phyloP scores from a whole-genome alignment of 768 basidiomycete species.

The Crepidotus variabilis region DNA sequence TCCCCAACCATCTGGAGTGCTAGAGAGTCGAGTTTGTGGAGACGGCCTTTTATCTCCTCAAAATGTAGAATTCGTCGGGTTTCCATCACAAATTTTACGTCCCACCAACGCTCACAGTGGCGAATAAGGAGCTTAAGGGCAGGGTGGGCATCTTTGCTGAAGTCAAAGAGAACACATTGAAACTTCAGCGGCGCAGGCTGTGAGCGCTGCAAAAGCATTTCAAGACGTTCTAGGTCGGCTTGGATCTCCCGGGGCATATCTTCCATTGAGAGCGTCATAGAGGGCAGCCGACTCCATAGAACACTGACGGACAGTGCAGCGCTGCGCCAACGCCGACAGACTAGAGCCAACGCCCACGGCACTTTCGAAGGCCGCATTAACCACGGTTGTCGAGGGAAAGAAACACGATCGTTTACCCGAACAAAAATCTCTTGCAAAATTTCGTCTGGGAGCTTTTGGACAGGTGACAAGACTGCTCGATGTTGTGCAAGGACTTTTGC shows the following conservation, averaged over 20 bases:
- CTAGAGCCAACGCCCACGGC: conserved; percentile 7
- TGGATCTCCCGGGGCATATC: neutral
- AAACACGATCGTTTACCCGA: neutral
- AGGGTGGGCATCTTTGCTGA: neutral
- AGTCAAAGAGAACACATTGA: neutral
- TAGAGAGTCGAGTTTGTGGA: conserved; percentile 15
- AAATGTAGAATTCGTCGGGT: conserved; percentile 13
- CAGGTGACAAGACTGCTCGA: conserved; percentile 7
- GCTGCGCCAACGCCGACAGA: conserved; percentile 7
- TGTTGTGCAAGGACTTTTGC: too few species aligned
- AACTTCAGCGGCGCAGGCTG: conserved; percentile 4
- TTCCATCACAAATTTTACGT: neutral
- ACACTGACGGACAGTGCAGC: conserved; percentile 1
- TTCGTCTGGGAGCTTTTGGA: conserved; percentile 4
- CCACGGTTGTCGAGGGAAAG: neutral
- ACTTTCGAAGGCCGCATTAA: neutral
- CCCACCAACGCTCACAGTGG: conserved; percentile 8
- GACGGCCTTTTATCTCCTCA: conserved; percentile 16
- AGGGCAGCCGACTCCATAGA: conserved; percentile 7
- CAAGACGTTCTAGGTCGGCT: conserved; percentile 1
- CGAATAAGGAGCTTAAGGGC: conserved; percentile 6
- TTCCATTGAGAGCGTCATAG: neutral
- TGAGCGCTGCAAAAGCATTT: conserved; percentile 5
- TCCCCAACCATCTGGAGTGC: conserved; percentile 7
- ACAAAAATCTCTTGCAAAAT: conserved; percentile 9